Evolutionary conservation across 192 early-diverging fungal species (phyloP).

Genomic region (Podila clonocystis): DNA sequence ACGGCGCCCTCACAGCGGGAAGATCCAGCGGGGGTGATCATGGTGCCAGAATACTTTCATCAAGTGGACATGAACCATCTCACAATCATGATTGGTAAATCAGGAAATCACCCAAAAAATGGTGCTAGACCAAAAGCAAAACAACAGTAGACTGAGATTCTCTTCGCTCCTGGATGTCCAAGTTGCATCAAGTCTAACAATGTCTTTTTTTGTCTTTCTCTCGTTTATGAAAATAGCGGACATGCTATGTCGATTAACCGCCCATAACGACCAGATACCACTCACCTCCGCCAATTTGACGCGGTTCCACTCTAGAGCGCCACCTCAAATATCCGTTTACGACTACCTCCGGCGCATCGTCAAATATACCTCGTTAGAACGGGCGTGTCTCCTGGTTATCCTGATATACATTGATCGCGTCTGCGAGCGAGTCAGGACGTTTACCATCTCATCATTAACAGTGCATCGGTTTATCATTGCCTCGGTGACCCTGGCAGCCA

Average conservation of each 20-base stretch:
- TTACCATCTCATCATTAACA: conserved; percentile 94
- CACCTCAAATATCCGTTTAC: conserved; percentile 84
- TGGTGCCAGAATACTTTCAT: conserved; percentile 58
- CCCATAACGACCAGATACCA: conserved; percentile 70
- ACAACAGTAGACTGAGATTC: conserved; percentile 4
- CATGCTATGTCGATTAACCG: conserved; percentile 66
- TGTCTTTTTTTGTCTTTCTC: not conserved
- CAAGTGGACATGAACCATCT: conserved; percentile 59
- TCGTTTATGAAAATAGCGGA: conserved; percentile 52
- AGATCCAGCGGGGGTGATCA: conserved; percentile 42
- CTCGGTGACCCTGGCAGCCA: conserved; percentile 85
- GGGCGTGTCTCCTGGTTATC: conserved; percentile 85
- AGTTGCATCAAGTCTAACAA: not conserved
- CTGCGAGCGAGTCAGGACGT: conserved; percentile 74
- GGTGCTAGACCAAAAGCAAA: not conserved
- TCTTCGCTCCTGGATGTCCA: not conserved
- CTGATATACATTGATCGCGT: conserved; percentile 95
- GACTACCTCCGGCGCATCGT: conserved; percentile 94
- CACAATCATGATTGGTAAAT: conserved; percentile 61
- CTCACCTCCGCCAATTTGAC: conserved; percentile 76
- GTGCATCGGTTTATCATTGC: conserved; percentile 95
- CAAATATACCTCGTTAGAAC: conserved; percentile 92
- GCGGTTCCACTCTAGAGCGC: conserved; percentile 94
- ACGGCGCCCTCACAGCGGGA: conserved; percentile 23
- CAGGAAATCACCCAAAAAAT: not conserved